These are phyloP conservation scores for Fusarium sp. DNA, from an alignment of 2,329 filamentous ascomycete species.

Conservation along the genomic window DNA sequence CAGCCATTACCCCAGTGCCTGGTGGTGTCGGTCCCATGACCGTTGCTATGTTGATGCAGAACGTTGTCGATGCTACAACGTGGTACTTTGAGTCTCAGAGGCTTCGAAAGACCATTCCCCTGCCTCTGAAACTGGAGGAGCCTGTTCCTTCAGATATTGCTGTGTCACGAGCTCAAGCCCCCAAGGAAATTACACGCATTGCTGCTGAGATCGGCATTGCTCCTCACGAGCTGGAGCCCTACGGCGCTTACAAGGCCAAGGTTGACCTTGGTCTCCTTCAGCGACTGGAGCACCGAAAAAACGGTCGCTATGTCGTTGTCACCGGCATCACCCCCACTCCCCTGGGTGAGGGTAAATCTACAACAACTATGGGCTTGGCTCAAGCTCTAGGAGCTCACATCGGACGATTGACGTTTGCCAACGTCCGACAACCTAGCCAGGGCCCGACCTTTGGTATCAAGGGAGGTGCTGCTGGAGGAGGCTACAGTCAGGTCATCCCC, in stretches of 20 bases:
- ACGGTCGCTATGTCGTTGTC: constrained; percentile 92
- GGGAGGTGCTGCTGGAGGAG: constrained; percentile 94
- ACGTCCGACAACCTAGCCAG: constrained; percentile 96
- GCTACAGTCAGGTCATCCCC: constrained; percentile 98
- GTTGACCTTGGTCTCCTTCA: constrained; percentile 85
- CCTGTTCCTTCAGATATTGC: constrained; percentile 97
- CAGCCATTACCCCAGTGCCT: constrained; percentile 93
- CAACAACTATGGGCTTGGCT: constrained; percentile 93
- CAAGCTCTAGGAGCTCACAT: constrained; percentile 93
- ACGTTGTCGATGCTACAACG: constrained; percentile 88
- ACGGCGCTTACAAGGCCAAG: constrained; percentile 96
- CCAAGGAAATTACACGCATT: constrained; percentile 89
- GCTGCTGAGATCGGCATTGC: constrained; percentile 90
- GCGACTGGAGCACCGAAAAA: constrained; percentile 84
- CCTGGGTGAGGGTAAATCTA: constrained; percentile 97
- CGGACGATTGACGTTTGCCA: constrained; percentile 90
- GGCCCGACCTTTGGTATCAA: constrained; percentile 99
- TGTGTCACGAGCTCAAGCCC: constrained; percentile 86
- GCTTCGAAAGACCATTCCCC: constrained; percentile 79
- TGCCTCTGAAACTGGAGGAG: constrained; percentile 81
- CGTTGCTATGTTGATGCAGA: constrained; percentile 96
- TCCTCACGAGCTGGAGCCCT: constrained; percentile 90
- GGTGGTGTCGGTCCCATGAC: constrained; percentile 99
- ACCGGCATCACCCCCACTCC: constrained; percentile 97
- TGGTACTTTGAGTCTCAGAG: constrained; percentile 86